Conservation (phyloP, 257 asterid species). For the Solanum verrucosum region DNA sequence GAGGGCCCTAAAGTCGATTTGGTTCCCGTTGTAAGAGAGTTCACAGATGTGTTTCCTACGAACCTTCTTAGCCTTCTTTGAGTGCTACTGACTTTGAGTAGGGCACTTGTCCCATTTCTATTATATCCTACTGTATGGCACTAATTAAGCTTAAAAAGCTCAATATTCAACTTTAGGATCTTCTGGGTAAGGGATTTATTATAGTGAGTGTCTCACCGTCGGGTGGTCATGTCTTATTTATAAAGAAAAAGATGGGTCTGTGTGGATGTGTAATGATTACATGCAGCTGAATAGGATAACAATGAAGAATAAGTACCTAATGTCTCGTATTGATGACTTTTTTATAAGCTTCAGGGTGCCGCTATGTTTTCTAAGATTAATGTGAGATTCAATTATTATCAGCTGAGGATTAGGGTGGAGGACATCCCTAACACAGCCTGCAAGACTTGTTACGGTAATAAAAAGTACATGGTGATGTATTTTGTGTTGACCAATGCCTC, state of each 20-base stretch:
- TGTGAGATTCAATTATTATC: background rate
- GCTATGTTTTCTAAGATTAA: background rate
- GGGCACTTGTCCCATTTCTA: background rate
- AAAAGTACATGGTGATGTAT: background rate
- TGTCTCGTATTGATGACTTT: background rate
- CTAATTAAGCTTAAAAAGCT: background rate
- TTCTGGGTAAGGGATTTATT: background rate
- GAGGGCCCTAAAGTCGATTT: background rate
- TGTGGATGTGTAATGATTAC: background rate
- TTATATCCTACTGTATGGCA: background rate
- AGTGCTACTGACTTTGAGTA: background rate
- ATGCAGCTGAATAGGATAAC: background rate
- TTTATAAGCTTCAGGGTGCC: background rate
- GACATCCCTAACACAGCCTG: background rate
- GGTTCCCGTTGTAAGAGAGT: background rate
- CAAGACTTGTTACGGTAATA: no score
- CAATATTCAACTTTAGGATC: background rate
- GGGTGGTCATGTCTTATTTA: background rate
- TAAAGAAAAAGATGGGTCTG: no score
- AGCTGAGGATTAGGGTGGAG: background rate
- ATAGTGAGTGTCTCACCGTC: background rate
- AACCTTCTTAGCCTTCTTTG: background rate
- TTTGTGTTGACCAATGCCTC: background rate
- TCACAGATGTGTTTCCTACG: background rate
- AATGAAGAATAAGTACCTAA: background rate